Conservation (phyloP, 2,329 filamentous ascomycete species). For the Pseudogymnoascus sp. region DNA sequence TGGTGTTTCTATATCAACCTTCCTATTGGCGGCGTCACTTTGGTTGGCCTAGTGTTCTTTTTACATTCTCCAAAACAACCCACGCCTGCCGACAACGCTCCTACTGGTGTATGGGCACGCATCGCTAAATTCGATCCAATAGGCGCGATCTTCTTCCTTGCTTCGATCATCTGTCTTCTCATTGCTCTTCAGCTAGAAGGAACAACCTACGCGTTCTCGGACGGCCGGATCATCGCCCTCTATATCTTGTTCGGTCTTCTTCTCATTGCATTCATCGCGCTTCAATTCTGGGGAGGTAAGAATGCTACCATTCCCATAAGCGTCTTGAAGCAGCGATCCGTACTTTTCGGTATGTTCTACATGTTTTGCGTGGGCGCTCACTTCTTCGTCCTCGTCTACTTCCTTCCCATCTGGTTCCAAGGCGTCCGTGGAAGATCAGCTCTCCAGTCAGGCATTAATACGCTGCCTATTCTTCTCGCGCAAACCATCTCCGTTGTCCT, state of each 20-base stretch:
- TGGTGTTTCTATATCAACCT: constrained; percentile 34
- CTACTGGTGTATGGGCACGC: constrained; percentile 34
- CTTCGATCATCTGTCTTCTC: constrained; percentile 24
- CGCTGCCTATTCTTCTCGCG: constrained; percentile 28
- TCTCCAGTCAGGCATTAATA: constrained; percentile 31
- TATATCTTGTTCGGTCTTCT: constrained; percentile 27
- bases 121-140: constrained; percentile 29
- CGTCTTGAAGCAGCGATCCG: constrained; percentile 31
- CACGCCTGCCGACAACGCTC: constrained; percentile 11
- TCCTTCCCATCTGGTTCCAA: constrained; percentile 41
- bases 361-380: constrained; percentile 24
- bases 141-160: constrained; percentile 28
- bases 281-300: constrained; percentile 31
- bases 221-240: constrained; percentile 29
- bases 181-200: constrained; percentile 30
- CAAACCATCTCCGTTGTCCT: constrained; percentile 26
- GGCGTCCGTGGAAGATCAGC: constrained; percentile 33
- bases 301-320: constrained; percentile 33
- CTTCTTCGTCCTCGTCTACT: constrained; percentile 38
- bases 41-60: background rate
- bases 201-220: constrained; percentile 25
- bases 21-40: constrained; percentile 24
- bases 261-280: constrained; percentile 20
- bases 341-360: constrained; percentile 27
- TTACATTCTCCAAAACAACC: constrained; percentile 17